Evolutionary conservation across 2,329 filamentous ascomycete species (phyloP), one percentile per base, ranked within the genome.

Genomic region (Alternaria longipes): DNA sequence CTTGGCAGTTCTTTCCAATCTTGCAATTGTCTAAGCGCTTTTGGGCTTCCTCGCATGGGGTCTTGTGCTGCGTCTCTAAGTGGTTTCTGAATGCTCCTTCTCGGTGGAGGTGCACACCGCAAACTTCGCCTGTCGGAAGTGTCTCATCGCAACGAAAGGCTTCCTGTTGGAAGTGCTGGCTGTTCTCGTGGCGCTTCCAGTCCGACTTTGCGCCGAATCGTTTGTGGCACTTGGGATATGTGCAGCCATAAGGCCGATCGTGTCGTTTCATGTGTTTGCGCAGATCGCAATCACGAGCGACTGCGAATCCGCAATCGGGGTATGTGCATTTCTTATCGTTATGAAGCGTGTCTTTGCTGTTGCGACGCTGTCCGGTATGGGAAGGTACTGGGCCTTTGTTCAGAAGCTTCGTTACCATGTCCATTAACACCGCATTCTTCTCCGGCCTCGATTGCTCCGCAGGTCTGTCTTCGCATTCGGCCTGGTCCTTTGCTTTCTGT

Each of bases 161-260:
- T 71, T 93, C 90, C 6, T 86, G 77, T 60, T 90, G 87, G 62
- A 86, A 88, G 75, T 97, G 93, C 71, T 94, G 91, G 16, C 86
- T 88, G 66, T 88, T 90, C 73, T 97, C 94, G 72, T 97, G 94
- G 1, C 94, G 88, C 75, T 96, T 97, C 94, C 89, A 97, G 78
- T 97, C 94, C 60, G 93, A 94, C 74, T 97, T 97, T 77, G 91
- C 94, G n/a, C 94, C 94, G 68, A 97, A 97, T 0, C 75, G 83
- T 72, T 92, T 93, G 50, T 80, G 77, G 72, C 94, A 97, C 30
- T 81, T 79, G 8, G 83, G 78, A 65, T 89, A 91, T 0, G 93
- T 97, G 77, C 94, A 97, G 12, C 89, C 89, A 64, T 94, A 97
- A 0, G 93, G 94, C 66, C 88, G 89, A 8, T 87, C 84, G 75